A percentile compares a stretch with the other conserved stretches of the same genome.
These are phyloP conservation scores for Rutidosis leptorrhynchoides DNA, from an alignment of 129 eudicot genomes.

Conservation along the genomic window DNA sequence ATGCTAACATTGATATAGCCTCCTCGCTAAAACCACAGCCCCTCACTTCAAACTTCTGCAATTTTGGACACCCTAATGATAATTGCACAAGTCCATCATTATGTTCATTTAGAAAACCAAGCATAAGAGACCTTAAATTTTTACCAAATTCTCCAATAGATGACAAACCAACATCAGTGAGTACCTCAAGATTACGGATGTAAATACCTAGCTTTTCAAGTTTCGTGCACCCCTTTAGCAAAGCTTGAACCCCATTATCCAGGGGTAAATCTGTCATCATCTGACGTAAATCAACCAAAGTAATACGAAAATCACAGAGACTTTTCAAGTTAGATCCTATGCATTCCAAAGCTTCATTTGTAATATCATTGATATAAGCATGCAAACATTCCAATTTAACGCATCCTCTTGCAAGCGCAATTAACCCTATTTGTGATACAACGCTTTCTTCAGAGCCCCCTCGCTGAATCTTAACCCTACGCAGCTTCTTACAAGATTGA, in stretches of 20 bases:
- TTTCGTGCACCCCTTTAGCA: slow-evolving; percentile 53
- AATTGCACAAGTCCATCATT: slow-evolving; percentile 64
- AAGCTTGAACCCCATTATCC: slow-evolving; percentile 69
- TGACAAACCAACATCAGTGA: slow-evolving; percentile 62
- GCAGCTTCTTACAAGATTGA: too few relatives aligned
- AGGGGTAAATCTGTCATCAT: slow-evolving; percentile 68
- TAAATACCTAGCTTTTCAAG: slow-evolving; percentile 64
- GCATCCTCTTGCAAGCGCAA: too few relatives aligned
- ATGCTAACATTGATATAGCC: slow-evolving; percentile 51
- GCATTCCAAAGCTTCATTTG: too few relatives aligned
- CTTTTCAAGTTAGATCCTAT: too few relatives aligned
- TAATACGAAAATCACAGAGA: too few relatives aligned
- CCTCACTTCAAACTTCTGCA: slow-evolving; percentile 71
- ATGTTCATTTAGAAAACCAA: slow-evolving; percentile 67
- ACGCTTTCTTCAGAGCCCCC: too few relatives aligned
- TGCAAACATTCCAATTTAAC: too few relatives aligned
- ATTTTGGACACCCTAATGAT: slow-evolving; percentile 68
- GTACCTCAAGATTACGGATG: slow-evolving; percentile 53
- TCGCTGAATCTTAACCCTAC: too few relatives aligned
- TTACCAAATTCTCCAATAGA: slow-evolving; percentile 55
- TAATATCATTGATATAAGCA: too few relatives aligned
- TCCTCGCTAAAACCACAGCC: slow-evolving; percentile 67
- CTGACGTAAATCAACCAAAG: too few relatives aligned
- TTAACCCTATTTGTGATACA: too few relatives aligned
- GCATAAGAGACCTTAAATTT: slow-evolving; percentile 67